Base-by-base conservation (phyloP, 2,329 filamentous ascomycete species). In the Fusarium sp. region DNA sequence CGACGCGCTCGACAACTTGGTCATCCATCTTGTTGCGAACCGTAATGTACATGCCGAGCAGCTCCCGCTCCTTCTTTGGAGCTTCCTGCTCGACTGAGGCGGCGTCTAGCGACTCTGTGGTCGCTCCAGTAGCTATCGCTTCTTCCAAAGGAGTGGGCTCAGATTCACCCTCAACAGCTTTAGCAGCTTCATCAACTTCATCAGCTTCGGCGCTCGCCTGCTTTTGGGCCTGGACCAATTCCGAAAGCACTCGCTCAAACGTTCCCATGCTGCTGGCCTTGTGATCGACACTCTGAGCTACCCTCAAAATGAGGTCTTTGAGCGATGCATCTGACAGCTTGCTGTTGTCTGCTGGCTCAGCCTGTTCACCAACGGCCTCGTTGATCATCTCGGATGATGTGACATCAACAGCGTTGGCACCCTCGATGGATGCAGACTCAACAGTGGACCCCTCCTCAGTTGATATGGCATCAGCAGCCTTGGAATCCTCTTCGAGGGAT, bases 21-120 rank as follows among this genome's bases (percentile, higher is more conserved):
- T 89, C 91, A 78, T 97, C 92, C 63, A 97, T 88, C 73, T 89
- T 90, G 85, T 94, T 97, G 74, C 90, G 90, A 59, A 94, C 85
- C 0, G 90, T 92, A 65, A 98, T 85, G 16, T 91, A 91, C 88
- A 97, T 90, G 42, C 90, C 93, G 29, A 95, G 84, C 5, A 79
- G 50, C 29, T 68, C 56, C 11, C 54, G 20, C 22, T 50, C 9
- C 18, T 52, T 27, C 18, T 52, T 27, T 22, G 14, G 18, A 9
- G n/a, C 10, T 3, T 54, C 14, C 13, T 45, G 36, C 33, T 65
- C 20, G 3, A 10, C 16, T 57, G 56, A 2, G 6, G 35, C 38
- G 35, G 33, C 16, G 36, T 60, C n/a, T 22, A 16, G 27, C 10
- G 31, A n/a, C 7, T 60, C 7, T 52, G 50, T 16, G 11, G 29